phyloP scores from a whole-genome alignment of 768 basidiomycete species.

The Lactarius indigo region DNA sequence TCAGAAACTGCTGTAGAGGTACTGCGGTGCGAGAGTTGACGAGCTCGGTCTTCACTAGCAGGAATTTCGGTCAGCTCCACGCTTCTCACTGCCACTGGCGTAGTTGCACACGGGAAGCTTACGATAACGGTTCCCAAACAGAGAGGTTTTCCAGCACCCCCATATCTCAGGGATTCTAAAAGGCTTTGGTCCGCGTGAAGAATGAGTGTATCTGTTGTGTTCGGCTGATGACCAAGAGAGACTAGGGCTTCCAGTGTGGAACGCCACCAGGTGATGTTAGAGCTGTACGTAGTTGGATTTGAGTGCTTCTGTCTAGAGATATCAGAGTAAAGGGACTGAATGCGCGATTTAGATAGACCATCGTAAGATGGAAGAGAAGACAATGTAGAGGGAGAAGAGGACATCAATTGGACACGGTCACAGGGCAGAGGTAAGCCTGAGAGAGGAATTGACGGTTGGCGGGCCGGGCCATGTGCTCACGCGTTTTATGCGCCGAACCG shows the following conservation, averaged over 20 bases:
- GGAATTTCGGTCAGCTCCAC: slow-evolving; percentile 29
- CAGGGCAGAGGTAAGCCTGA: too few relatives aligned
- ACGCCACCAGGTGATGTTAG: slow-evolving; percentile 89
- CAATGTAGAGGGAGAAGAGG: slow-evolving; percentile 13
- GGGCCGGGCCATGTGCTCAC: neutral
- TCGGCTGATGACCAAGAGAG: slow-evolving; percentile 50
- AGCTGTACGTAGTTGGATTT: slow-evolving; percentile 77
- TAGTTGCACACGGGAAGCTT: slow-evolving; percentile 36
- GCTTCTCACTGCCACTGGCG: neutral
- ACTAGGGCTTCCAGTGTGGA: slow-evolving; percentile 58
- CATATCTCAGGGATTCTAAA: slow-evolving; percentile 57
- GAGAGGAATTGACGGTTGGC: neutral
- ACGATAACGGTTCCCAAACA: slow-evolving; percentile 71
- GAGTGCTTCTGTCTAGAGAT: slow-evolving; percentile 79
- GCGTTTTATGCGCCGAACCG: neutral
- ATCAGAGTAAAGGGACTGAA: slow-evolving; percentile 85
- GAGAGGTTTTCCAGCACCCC: slow-evolving; percentile 73
- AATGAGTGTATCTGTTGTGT: slow-evolving; percentile 48
- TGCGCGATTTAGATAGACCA: slow-evolving; percentile 46
- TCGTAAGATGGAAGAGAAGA: slow-evolving; percentile 44
- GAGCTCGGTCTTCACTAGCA: slow-evolving; percentile 70
- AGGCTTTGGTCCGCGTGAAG: slow-evolving; percentile 52
- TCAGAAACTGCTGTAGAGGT: slow-evolving; percentile 52
- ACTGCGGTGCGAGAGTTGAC: slow-evolving; percentile 43
- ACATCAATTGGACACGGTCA: neutral